Evolutionary conservation across 352 stramenopile species (phyloP).

Genomic region (Pythium dissimile): DNA sequence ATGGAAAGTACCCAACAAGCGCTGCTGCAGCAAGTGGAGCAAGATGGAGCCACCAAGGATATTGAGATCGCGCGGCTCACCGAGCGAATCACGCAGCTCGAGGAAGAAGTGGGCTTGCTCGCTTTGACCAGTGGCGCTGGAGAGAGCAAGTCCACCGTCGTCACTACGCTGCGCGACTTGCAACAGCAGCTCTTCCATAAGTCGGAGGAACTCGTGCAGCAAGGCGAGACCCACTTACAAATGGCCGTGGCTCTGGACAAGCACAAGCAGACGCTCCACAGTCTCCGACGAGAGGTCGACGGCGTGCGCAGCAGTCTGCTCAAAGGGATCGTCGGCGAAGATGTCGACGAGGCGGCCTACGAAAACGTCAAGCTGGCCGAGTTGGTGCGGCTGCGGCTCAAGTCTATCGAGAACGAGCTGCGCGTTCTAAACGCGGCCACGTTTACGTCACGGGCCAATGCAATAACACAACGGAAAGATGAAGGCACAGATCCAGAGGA

Average conservation of each 20-base stretch:
- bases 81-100: slow-evolving; percentile 35
- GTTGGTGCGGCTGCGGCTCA: slow-evolving; percentile 65
- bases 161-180: slow-evolving; percentile 37
- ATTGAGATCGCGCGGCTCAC: slow-evolving; percentile 29
- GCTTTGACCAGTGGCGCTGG: slow-evolving; percentile 26
- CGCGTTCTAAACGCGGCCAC: slow-evolving; percentile 38
- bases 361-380: slow-evolving; percentile 69
- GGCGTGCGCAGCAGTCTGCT: slow-evolving; percentile 50
- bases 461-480: neutral
- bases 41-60: slow-evolving; percentile 36
- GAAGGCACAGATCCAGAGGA: neutral
- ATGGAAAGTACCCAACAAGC: slow-evolving; percentile 36
- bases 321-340: slow-evolving; percentile 46
- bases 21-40: slow-evolving; percentile 30
- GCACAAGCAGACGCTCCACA: slow-evolving; percentile 35
- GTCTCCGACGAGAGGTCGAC: slow-evolving; percentile 48
- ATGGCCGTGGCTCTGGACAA: slow-evolving; percentile 43
- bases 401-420: slow-evolving; percentile 52
- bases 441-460: neutral
- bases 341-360: slow-evolving; percentile 53
- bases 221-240: slow-evolving; percentile 66
- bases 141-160: slow-evolving; percentile 18
- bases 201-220: slow-evolving; percentile 65
- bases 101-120: slow-evolving; percentile 50
- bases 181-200: slow-evolving; percentile 74